These are phyloP conservation scores for Nannochloropsis gaditana DNA, from an alignment of 108 stramenopile species.

Conservation along the genomic window DNA sequence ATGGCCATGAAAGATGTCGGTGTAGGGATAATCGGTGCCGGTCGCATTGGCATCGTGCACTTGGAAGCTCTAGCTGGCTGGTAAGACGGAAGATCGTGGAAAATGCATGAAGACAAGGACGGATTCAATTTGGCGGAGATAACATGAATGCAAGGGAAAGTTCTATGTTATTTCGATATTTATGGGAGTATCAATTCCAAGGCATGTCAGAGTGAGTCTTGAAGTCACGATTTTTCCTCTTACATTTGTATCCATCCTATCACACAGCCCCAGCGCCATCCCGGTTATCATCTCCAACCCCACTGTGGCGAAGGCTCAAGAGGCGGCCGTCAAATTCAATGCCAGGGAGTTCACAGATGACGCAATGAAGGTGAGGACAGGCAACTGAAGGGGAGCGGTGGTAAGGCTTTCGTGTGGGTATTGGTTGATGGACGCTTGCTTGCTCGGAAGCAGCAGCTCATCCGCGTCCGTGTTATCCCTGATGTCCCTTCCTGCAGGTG, in stretches of 20 bases:
- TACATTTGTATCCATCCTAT: background rate
- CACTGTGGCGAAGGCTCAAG: constrained; percentile 83
- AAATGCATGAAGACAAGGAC: constrained; percentile 54
- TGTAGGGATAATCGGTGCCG: constrained; percentile 90
- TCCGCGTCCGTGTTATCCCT: background rate
- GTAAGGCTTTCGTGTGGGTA: too few relatives aligned
- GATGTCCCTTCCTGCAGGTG: constrained; percentile 57
- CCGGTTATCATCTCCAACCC: constrained; percentile 65
- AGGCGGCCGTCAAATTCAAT: constrained; percentile 71
- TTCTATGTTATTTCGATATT: too few relatives aligned
- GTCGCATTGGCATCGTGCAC: constrained; percentile 88
- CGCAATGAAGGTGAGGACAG: constrained; percentile 55
- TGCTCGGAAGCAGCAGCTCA: too few relatives aligned
- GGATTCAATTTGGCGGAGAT: constrained; percentile 66
- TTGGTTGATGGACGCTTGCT: too few relatives aligned
- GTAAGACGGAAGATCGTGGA: background rate
- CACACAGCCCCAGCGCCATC: constrained; percentile 30
- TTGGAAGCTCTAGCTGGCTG: constrained; percentile 78
- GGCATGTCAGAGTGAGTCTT: too few relatives aligned
- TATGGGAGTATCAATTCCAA: too few relatives aligned
- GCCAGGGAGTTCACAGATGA: constrained; percentile 73
- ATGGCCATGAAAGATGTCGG: constrained; percentile 57
- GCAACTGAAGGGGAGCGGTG: background rate
- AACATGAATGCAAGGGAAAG: too few relatives aligned
- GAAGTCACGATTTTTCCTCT: constrained; percentile 41